Conservation (phyloP, 805 yeast species). For the Saturnispora bothae region DNA sequence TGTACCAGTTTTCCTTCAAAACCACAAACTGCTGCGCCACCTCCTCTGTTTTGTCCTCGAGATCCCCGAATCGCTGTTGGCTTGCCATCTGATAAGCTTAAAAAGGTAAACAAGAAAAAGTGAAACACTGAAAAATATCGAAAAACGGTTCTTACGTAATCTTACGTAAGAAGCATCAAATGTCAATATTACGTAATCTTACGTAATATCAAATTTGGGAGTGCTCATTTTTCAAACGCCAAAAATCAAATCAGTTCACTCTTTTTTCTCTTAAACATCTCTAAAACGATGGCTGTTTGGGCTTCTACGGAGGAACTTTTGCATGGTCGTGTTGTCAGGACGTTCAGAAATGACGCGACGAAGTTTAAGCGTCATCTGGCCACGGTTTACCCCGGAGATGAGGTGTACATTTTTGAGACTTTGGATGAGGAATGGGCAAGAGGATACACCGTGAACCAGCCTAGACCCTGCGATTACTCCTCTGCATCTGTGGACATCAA, state of each 20-base stretch:
- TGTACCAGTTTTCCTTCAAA: slow-evolving; percentile 52
- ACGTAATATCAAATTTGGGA: background rate
- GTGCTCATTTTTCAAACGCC: too few relatives aligned
- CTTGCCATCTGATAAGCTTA: too few relatives aligned
- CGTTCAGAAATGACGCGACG: background rate
- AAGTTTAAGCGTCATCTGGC: slow-evolving; percentile 2
- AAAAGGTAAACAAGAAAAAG: background rate
- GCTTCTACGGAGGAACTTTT: slow-evolving; percentile 1
- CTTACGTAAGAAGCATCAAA: too few relatives aligned
- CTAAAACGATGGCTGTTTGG: slow-evolving; percentile 3
- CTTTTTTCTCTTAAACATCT: background rate
- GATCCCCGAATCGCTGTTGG: slow-evolving; percentile 20
- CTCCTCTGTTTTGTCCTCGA: slow-evolving; percentile 54
- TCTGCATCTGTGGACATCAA: slow-evolving; percentile 52
- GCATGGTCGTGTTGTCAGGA: slow-evolving; percentile 3
- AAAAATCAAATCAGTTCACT: background rate
- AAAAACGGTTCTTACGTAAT: background rate
- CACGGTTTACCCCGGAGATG: slow-evolving; percentile 12
- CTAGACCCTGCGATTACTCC: slow-evolving; percentile 59
- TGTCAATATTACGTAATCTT: too few relatives aligned
- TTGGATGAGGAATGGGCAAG: slow-evolving; percentile 52
- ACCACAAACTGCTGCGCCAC: slow-evolving; percentile 50
- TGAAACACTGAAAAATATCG: background rate
- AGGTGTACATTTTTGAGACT: slow-evolving; percentile 12
- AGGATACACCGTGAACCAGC: slow-evolving; percentile 60